A percentile compares a stretch with the other conserved stretches of the same genome.
phyloP scores from a whole-genome alignment of 345 rosid species.

The Microthlaspi erraticum region DNA sequence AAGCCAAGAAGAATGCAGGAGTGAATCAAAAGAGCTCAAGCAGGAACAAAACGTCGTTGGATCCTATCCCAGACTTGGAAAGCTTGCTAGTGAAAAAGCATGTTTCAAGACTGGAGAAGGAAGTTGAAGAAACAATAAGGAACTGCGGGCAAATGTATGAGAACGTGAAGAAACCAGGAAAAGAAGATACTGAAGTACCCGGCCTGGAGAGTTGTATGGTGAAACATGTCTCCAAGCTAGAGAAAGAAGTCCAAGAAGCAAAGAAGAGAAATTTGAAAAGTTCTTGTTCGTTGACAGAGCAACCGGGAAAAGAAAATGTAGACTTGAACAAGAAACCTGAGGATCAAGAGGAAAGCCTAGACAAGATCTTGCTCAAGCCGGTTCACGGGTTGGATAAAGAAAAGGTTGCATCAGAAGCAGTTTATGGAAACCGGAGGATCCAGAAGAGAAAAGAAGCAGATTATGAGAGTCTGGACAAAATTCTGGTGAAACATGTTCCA shows the following conservation, averaged over 20 bases:
- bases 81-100: constrained; percentile 54
- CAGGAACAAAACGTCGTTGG: constrained; percentile 39
- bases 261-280: constrained; percentile 51
- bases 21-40: constrained; percentile 39
- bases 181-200: constrained; percentile 48
- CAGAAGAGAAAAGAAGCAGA: constrained; percentile 48
- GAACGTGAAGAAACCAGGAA: constrained; percentile 46
- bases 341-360: constrained; percentile 53
- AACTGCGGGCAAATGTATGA: constrained; percentile 44
- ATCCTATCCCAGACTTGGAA: constrained; percentile 55
- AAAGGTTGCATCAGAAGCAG: constrained; percentile 48
- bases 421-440: constrained; percentile 41
- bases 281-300: constrained; percentile 8
- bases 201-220: constrained; percentile 80
- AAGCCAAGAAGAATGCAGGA: constrained; percentile 55
- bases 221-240: constrained; percentile 74
- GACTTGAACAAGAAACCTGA: constrained; percentile 45
- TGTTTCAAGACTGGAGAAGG: constrained; percentile 55
- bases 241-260: constrained; percentile 84
- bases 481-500: constrained; percentile 79
- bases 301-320: constrained; percentile 64
- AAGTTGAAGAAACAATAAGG: constrained; percentile 48
- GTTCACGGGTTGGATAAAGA: constrained; percentile 61
- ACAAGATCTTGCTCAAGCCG: constrained; percentile 64
- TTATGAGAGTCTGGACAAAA: constrained; percentile 74